Evolutionary conservation across 2,329 filamentous ascomycete genomes (phyloP), one percentile per base, ranked within the genome.

Genomic region (Teratosphaeria nubilosa): DNA sequence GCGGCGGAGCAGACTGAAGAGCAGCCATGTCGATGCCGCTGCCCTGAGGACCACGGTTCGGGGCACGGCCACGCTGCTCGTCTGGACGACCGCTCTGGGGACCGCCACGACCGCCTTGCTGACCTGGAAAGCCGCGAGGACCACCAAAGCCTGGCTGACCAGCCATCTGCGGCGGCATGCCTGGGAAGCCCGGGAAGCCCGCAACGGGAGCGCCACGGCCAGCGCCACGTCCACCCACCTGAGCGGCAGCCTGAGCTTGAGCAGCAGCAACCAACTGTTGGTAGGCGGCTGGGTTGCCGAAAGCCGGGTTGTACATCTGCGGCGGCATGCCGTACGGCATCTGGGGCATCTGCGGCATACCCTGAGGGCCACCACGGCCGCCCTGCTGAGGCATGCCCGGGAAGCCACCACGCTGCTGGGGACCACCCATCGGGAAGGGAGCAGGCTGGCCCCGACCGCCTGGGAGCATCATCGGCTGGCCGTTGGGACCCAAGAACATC

Each of bases 401-500:
- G 81, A 91, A 96, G 73, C 94, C 90, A 64, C 90, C 90, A 68
- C 91, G 90, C 68, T 88, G 88, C 67, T 84, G 87, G 72, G 90
- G 90, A 66, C 86, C 87, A 72, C 90, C 89, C 70, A 84, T 80
- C 61, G 70, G 76, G 77, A 85, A 86, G 53, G 81, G 80, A 74
- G 85, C 79, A 66, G 82, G 82, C 63, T 82, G 82, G 71, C 82
- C 57, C 58, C 68, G 65, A 56, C 65, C 82, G 62, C 73, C 78
- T 60, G 76, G 77, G 63, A 82, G 77, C 68, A 83, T 79, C 74
- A 83, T 80, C 64, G 63, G 86, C 85, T 78, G 90, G 84, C 76
- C 90, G 85, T 71, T 71, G 64, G 90, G 88, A 62, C 86, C 87
- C 74, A 95, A 95, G 82, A 94, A 97, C 78, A 97, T 91, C 64